phyloP scores from a whole-genome alignment of 768 basidiomycete genomes.

The Cystofilobasidium capitatum region DNA sequence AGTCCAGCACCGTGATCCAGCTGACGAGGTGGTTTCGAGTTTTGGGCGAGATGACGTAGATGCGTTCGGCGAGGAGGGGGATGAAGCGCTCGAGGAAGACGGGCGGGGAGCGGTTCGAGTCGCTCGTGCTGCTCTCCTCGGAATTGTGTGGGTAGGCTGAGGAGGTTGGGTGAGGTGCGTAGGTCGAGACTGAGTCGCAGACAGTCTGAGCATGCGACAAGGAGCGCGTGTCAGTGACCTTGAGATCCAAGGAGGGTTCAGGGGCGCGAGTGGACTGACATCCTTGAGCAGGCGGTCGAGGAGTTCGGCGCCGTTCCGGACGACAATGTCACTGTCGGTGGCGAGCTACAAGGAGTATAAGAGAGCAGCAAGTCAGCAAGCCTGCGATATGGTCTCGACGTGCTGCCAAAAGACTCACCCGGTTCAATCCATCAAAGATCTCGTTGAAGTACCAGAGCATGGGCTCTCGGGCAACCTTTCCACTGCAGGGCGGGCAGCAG shows the following conservation, averaged over 20 bases:
- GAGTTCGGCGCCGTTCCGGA: conserved; percentile 96
- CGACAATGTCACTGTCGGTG: conserved; percentile 87
- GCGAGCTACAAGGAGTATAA: conserved; percentile 54
- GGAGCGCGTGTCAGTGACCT: background rate
- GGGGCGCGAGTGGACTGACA: background rate
- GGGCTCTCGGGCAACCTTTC: conserved; percentile 82
- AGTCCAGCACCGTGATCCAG: conserved; percentile 92
- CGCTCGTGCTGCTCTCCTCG: conserved; percentile 37
- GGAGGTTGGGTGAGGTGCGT: background rate
- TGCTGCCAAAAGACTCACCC: conserved; percentile 49
- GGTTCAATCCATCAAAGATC: conserved; percentile 93
- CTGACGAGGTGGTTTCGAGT: conserved; percentile 92
- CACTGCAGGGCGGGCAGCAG: conserved; percentile 21
- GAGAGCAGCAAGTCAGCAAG: background rate
- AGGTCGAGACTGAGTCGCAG: conserved; percentile 73
- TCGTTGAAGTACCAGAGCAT: conserved; percentile 95
- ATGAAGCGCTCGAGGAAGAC: conserved; percentile 94
- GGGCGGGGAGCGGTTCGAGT: background rate
- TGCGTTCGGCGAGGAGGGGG: conserved; percentile 81
- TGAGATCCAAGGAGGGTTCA: background rate
- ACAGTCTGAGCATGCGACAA: conserved; percentile 50
- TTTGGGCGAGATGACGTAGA: conserved; percentile 90
- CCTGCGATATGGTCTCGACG: background rate
- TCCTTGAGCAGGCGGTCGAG: conserved; percentile 95
- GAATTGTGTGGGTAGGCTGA: conserved; percentile 10